These are phyloP conservation scores for Arthrobotrys entomopaga DNA, from an alignment of 2,329 filamentous ascomycete species.

Conservation along the genomic window DNA sequence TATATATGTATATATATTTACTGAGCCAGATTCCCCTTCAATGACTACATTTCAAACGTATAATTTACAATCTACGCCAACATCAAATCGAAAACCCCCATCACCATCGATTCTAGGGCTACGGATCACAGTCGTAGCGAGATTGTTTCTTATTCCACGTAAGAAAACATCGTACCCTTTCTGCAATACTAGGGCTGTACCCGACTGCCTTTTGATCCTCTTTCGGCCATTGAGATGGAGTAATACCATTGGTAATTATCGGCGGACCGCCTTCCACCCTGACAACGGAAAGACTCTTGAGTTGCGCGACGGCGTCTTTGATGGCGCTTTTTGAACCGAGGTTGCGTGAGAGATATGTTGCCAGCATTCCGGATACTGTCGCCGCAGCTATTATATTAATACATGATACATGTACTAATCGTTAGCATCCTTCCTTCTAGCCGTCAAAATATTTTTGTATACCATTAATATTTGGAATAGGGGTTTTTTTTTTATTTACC, in stretches of 20 bases:
- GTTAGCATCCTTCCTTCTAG: neutral
- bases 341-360: slow-evolving; percentile 4
- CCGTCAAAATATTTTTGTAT: neutral
- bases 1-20: too few relatives aligned
- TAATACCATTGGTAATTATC: slow-evolving; percentile 21
- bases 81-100: too few relatives aligned
- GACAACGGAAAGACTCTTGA: slow-evolving; percentile 2
- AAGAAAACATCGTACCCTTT: too few relatives aligned
- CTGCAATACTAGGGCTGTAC: too few relatives aligned
- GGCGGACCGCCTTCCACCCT: slow-evolving; percentile 6
- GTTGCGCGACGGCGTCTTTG: neutral
- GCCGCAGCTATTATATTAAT: slow-evolving; percentile 14
- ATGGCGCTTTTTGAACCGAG: neutral
- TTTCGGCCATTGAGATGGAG: slow-evolving; percentile 7
- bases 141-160: too few relatives aligned
- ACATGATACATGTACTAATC: neutral
- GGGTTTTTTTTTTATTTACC: neutral
- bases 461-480: neutral
- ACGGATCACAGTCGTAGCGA: neutral
- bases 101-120: too few relatives aligned
- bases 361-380: slow-evolving; percentile 14
- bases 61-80: too few relatives aligned
- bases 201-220: neutral
- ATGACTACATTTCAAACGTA: too few relatives aligned
- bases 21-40: too few relatives aligned